Percentiles rank a stretch among this genome's conserved stretches.
These are phyloP conservation scores for Jatropha multifida DNA, from an alignment of 441 rosid species.

Conservation along the genomic window DNA sequence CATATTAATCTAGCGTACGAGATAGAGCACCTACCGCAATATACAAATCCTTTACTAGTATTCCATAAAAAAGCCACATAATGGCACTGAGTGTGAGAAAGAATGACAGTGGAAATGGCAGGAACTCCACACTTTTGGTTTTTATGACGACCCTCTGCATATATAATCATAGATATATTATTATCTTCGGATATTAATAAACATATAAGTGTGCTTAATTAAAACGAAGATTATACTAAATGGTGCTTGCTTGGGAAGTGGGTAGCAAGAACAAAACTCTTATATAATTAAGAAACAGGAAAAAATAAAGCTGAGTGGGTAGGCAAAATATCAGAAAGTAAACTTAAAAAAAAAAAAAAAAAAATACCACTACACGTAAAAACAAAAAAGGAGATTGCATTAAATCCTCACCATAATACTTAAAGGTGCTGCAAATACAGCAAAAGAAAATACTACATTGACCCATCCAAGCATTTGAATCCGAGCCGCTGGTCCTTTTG, in stretches of 20 bases:
- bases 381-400: background rate
- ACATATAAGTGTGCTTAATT: background rate
- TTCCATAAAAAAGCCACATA: slow-evolving; percentile 75
- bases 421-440: slow-evolving; percentile 80
- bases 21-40: slow-evolving; percentile 50
- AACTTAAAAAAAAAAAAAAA: background rate
- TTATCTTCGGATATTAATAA: background rate
- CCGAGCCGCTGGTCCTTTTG: slow-evolving; percentile 22
- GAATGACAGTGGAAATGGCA: slow-evolving; percentile 53
- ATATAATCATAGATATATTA: background rate
- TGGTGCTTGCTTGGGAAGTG: background rate
- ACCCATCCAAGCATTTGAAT: slow-evolving; percentile 70
- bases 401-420: slow-evolving; percentile 53
- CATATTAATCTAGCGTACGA: background rate
- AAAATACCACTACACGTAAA: background rate
- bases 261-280: background rate
- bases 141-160: slow-evolving; percentile 63
- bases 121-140: slow-evolving; percentile 86
- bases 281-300: background rate
- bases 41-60: slow-evolving; percentile 50
- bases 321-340: background rate
- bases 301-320: background rate
- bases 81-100: slow-evolving; percentile 72
- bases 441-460: slow-evolving; percentile 53
- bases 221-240: background rate